These are phyloP conservation scores for Beta vulgaris DNA, from an alignment of 148 eudicot genomes.

Conservation along the genomic window DNA sequence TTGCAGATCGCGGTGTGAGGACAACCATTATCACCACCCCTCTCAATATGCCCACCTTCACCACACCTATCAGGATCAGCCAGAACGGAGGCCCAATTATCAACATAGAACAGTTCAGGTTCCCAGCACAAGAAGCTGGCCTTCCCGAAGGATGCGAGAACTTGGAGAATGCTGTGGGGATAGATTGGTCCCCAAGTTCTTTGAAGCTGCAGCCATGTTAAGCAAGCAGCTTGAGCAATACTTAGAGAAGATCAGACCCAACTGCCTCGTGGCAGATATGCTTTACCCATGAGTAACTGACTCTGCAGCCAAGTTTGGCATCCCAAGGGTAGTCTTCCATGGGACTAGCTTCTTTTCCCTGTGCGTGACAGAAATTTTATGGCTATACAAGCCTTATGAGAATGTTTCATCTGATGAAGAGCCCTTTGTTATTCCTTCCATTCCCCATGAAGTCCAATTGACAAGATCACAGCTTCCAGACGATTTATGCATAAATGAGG, in stretches of 20 bases:
- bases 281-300: conserved; percentile 37
- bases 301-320: conserved; percentile 31
- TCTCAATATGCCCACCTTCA: too few species aligned
- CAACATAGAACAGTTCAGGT: too few species aligned
- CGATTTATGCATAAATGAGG: background rate
- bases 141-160: too few species aligned
- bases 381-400: conserved; percentile 24
- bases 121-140: too few species aligned
- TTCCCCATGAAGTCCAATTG: conserved; percentile 26
- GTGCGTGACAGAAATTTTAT: conserved; percentile 16
- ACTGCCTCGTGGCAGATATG: conserved; percentile 33
- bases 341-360: conserved; percentile 29
- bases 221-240: conserved; percentile 34
- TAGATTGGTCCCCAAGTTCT: too few species aligned
- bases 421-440: conserved; percentile 16
- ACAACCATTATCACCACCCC: too few species aligned
- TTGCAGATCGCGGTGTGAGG: conserved; percentile 41
- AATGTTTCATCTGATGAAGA: conserved; percentile 19
- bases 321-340: conserved; percentile 34
- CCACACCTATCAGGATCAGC: too few species aligned
- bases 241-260: conserved; percentile 25
- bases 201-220: too few species aligned
- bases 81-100: too few species aligned
- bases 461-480: conserved; percentile 19
- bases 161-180: too few species aligned